Conservation (phyloP, 768 basidiomycete genomes). For the Panaeolus cyanescens region DNA sequence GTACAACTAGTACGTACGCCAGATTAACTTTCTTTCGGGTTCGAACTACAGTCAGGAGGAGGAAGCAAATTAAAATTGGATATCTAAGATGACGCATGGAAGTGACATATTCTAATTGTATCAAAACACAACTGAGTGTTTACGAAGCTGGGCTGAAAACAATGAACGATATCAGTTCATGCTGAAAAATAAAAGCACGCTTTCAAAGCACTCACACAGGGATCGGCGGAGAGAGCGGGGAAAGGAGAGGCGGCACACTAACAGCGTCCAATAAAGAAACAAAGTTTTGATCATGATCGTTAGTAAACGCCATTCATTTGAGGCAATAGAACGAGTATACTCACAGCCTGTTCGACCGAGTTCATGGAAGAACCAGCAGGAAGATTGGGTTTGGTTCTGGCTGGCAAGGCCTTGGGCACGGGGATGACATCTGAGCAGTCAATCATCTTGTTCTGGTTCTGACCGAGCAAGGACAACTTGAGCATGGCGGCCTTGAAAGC, state of each 20-base stretch:
- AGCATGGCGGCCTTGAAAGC: conserved; percentile 44
- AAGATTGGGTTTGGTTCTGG: conserved; percentile 11
- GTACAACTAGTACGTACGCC: too few relatives aligned
- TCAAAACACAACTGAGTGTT: too few relatives aligned
- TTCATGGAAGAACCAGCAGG: conserved; percentile 15
- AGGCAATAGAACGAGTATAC: background rate
- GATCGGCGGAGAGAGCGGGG: conserved; percentile 15
- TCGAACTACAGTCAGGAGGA: too few relatives aligned
- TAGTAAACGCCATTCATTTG: background rate
- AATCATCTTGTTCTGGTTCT: conserved; percentile 33
- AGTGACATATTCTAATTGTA: too few relatives aligned
- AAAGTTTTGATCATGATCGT: background rate
- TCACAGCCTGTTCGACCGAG: conserved; percentile 21
- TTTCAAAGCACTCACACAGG: too few relatives aligned
- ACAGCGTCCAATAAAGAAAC: background rate
- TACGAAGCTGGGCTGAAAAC: too few relatives aligned
- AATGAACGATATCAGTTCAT: too few relatives aligned
- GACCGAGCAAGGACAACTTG: conserved; percentile 44
- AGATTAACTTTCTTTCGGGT: too few relatives aligned
- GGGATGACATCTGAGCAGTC: conserved; percentile 51
- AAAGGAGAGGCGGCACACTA: conserved; percentile 16
- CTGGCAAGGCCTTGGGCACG: conserved; percentile 19
- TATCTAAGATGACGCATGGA: too few relatives aligned
- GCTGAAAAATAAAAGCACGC: too few relatives aligned
- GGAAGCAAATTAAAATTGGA: too few relatives aligned